Evolutionary conservation across 352 stramenopile genomes (phyloP), one percentile per base, ranked within the genome.

Genomic region (Plasmopara muralis): DNA sequence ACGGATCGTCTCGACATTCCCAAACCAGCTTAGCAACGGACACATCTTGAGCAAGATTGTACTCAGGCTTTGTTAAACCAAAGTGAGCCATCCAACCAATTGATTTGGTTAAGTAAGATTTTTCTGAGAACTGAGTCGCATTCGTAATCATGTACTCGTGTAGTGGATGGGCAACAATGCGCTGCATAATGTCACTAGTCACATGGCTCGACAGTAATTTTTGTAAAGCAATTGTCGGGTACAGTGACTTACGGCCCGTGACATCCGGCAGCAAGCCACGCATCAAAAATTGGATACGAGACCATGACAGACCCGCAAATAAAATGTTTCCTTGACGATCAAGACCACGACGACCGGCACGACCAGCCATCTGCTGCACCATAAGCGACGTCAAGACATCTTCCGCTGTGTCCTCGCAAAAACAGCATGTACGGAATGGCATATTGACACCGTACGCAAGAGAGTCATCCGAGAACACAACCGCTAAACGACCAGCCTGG

Each of bases 361-460:
- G 92, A 68, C 96, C 96, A 74, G 96, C 93, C 96, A 99, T 99
- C 74, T 99, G 96, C 72, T 99, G 95, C 13, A 97, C 95, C 86
- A 99, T 98, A 9, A 99, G 73, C 47, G 95, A 97, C 1, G 95
- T 98, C 54, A 99, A 68, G 34, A 83, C 73, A 29, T 95, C 77
- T 38, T 87, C 64, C 33, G 94, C 86, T 62, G 97, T 98, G 68
- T 98, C 96, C 77, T 97, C 96, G 64, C 95, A 98, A 72, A 99
- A 99, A 49, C 97, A 87, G 64, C 95, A 98, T 20, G 94, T 98
- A 59, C 96, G 90, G 92, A 99, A 99, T 29, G 96, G 96, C 96
- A 99, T 99, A 83, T 99, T 99, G 0, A 99, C 95, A 74, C 96
- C 96, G 66, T 98, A 99, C 6, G 96, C 96, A 38, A 99, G 78